Base-by-base conservation (phyloP, 2,329 filamentous ascomycete genomes). In the Niveomyces coronatus region DNA sequence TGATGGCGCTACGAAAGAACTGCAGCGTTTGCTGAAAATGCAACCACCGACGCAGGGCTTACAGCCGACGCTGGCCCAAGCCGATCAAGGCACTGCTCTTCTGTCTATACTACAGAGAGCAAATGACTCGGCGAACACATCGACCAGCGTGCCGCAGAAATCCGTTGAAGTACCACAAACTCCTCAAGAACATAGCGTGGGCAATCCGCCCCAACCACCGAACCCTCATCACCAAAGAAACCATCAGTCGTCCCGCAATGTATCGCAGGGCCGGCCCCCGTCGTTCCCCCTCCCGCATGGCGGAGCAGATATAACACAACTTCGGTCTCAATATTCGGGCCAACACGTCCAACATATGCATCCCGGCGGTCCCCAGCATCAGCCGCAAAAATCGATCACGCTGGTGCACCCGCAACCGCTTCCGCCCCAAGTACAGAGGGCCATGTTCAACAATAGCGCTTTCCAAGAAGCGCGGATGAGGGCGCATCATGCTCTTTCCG, bases 201-300 rank as follows among this genome's bases (percentile, higher is more conserved):
- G 56, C 5, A 64, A 70, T 18, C 64, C 68, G 16, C 53, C 68
- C 19, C 67, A 72, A 50, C 74, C 77, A 11, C 63, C 61, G 28
- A 74, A 70, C 29, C 75, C 77, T 6, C 75, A 78, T 50, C 67
- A 72, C 40, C 68, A 71, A 35, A 63, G 69, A 11, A 53, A 58
- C 28, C 67, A 68, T 19, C 63, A 64, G 15, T 54, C 32, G 46
- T 49, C 3, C 38, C 48, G 47, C 42, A 47, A 45, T 31, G 44
- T 47, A 15, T 49, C 53, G 6, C 57, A 55, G 26, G n/a, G n/a
- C n/a, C 53, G 54, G 5, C 57, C 56, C 7, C 57, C 57, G 1
- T 45, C 45, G 1, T 62, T 62, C 20, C 45, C 51, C 7, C 24
- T 37, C 17, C 34, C 33, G 13, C 29, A 34, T 18, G 34, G 23